Conservation (phyloP, 225 moss, liverwort and hornwort genomes). For the Physcomitrellopsis africana region DNA sequence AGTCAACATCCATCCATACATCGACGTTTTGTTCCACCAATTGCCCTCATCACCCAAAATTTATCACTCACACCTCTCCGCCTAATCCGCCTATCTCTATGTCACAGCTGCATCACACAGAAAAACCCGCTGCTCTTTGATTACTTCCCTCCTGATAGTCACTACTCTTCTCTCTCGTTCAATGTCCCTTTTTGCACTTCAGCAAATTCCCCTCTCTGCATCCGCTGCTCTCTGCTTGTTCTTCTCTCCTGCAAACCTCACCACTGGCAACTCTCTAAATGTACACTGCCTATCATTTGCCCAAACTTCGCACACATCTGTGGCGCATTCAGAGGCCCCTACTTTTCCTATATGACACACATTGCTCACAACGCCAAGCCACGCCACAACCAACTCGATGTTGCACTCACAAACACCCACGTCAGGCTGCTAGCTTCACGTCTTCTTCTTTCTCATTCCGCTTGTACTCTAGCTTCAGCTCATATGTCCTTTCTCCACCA, state of each 20-base stretch:
- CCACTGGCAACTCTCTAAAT: conserved; percentile 44
- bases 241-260: conserved; percentile 9
- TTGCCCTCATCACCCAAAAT: too few species aligned
- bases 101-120: too few species aligned
- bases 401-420: conserved; percentile 1
- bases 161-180: too few species aligned
- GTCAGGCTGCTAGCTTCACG: conserved; percentile 50
- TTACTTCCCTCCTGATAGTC: too few species aligned
- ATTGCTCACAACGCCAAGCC: conserved; percentile 44
- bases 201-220: too few species aligned
- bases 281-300: conserved; percentile 40
- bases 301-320: conserved; percentile 25
- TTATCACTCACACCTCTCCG: too few species aligned
- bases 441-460: conserved; percentile 72
- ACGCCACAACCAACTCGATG: conserved; percentile 26
- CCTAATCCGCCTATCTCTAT: too few species aligned
- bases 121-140: too few species aligned
- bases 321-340: conserved; percentile 32
- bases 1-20: too few species aligned
- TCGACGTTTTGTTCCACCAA: too few species aligned
- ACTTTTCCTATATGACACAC: conserved; percentile 36
- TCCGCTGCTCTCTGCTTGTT: too few species aligned
- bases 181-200: too few species aligned
- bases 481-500: conserved; percentile 98
- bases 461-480: conserved; percentile 96